Percentiles rank a stretch among this genome's conserved stretches.
Conservation (phyloP, 2,329 filamentous ascomycete species). For the Cadophora gregata region DNA sequence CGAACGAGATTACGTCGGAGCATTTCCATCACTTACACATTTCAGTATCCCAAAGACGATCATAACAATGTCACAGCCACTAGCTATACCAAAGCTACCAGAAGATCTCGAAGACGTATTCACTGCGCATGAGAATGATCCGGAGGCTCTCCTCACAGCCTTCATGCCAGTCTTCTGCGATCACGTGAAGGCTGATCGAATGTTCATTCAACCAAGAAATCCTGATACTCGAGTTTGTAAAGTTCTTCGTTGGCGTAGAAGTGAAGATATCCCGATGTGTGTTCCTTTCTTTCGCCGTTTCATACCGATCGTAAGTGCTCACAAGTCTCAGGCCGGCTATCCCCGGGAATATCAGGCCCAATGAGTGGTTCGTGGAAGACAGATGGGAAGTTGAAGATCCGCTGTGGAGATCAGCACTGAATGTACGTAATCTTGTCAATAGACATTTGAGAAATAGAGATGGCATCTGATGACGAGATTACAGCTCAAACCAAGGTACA, state of each 20-base stretch:
- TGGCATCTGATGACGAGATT: not conserved
- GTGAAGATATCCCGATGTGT: constrained; percentile 24
- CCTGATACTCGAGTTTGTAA: constrained; percentile 28
- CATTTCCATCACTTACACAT: not conserved
- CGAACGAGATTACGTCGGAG: not conserved
- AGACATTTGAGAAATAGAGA: too few relatives aligned
- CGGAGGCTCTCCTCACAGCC: constrained; percentile 20
- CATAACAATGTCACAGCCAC: not conserved
- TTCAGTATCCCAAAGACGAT: too few relatives aligned
- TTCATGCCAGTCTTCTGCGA: constrained; percentile 30
- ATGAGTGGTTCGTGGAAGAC: constrained; percentile 26
- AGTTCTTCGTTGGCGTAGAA: constrained; percentile 26
- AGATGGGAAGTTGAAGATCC: constrained; percentile 28
- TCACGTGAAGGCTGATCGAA: constrained; percentile 27
- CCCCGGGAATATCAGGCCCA: constrained; percentile 5
- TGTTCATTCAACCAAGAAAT: constrained; percentile 30
- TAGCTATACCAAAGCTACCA: not conserved
- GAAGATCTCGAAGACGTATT: constrained; percentile 27
- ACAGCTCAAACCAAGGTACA: constrained; percentile 21
- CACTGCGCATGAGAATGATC: constrained; percentile 2
- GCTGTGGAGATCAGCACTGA: constrained; percentile 21
- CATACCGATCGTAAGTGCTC: not conserved
- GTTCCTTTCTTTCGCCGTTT: not conserved
- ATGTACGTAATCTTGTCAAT: constrained; percentile 9
- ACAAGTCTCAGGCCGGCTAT: constrained; percentile 4